A percentile compares a stretch with the other conserved stretches of the same genome.
Evolutionary conservation across 768 basidiomycete genomes (phyloP).

Genomic region (Tubosaeta sp.): DNA sequence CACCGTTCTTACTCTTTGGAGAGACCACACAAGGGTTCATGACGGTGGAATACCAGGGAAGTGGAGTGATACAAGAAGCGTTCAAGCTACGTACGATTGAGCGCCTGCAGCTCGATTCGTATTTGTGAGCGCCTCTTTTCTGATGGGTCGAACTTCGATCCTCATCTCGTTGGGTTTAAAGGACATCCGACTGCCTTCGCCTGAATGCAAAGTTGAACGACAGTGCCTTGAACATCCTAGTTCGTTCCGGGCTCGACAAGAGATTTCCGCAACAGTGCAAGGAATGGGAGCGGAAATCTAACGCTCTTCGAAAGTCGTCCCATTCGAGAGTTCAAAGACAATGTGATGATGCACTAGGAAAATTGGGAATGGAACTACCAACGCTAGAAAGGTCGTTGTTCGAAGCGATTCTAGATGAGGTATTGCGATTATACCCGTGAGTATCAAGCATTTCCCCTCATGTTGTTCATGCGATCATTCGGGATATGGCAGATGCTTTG

Average conservation of each 20-base stretch:
- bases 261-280: slow-evolving; percentile 23
- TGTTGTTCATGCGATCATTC: neutral
- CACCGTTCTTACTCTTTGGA: slow-evolving; percentile 34
- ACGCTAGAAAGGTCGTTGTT: slow-evolving; percentile 16
- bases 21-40: slow-evolving; percentile 41
- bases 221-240: slow-evolving; percentile 24
- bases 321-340: fast-evolving
- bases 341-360: neutral
- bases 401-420: slow-evolving; percentile 23
- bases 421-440: slow-evolving; percentile 24
- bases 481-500: slow-evolving; percentile 8
- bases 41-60: slow-evolving; percentile 20
- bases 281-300: slow-evolving; percentile 18
- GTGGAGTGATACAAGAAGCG: slow-evolving; percentile 2
- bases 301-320: neutral
- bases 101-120: slow-evolving; percentile 8
- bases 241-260: slow-evolving; percentile 24
- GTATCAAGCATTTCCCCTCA: neutral
- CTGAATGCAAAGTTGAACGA: slow-evolving; percentile 24
- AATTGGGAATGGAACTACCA: slow-evolving; percentile 4
- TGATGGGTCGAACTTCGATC: no score
- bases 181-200: slow-evolving; percentile 20
- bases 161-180: neutral
- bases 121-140: slow-evolving; percentile 16
- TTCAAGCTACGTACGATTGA: neutral